Base-by-base conservation (phyloP, 192 early-diverging fungal genomes). In the Umbelopsis sp. region DNA sequence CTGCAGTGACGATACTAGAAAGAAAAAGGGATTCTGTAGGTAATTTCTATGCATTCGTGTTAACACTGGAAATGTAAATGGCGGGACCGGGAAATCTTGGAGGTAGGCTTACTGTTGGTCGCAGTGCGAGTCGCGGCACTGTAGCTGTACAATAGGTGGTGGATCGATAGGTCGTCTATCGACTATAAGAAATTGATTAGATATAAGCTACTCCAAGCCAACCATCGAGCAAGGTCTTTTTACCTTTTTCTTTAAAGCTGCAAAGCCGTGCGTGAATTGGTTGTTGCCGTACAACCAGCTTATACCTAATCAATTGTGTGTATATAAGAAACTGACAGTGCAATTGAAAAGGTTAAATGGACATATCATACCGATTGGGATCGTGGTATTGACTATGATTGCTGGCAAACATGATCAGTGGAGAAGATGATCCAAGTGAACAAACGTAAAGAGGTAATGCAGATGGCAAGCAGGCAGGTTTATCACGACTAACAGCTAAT, bases 21-120 rank as follows among this genome's bases (percentile, higher is more conserved):
- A 76, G 35, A 71, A 76, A 58, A 76, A 76, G n/a, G 75, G 75
- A 46, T 67, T 76, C 50, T 76, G 75, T 25, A 76, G 70, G n/a
- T 49, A 71, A 25, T 71, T 71, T 67, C 75, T 76, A 45, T 48
- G 47, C 16, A 51, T 61, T 37, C 37, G 7, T 35, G 37, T 27
- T 18, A 45, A 18, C 9, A 30, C 30, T 3, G 16, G 4, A 10
- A 41, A 41, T 41, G 37, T 10, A 6, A 41, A 6, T 9, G 10
- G 6, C 37, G 7, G 5, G 37, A 41, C 0, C 37, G 37, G 37
- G 37, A 41, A 41, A 41, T 41, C 7, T 41, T 0, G 37, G 37
- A 4, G 5, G 37, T 0, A 41, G 37, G 44, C 45, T 71, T 64
- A 45, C 33, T 47, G 53, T 9, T 48, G 37, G 22, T 48, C 69